Evolutionary conservation across 805 yeast genomes (phyloP).

Genomic region (Metschnikowia similis): DNA sequence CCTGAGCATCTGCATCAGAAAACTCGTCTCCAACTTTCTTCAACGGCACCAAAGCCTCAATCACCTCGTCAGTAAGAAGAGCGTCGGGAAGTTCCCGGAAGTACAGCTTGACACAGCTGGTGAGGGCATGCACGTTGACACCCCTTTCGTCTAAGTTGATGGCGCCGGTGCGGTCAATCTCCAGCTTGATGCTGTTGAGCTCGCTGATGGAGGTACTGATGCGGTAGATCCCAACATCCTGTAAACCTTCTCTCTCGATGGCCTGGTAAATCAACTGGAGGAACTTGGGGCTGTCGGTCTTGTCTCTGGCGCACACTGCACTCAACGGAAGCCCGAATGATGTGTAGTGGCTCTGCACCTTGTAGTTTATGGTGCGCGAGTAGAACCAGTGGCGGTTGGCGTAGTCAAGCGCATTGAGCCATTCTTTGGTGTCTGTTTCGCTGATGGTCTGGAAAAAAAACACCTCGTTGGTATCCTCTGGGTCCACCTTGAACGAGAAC

Average conservation of each 20-base stretch:
- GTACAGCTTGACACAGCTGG: constrained; percentile 82
- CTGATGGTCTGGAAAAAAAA: constrained; percentile 62
- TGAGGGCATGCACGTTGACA: constrained; percentile 80
- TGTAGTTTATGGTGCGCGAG: constrained; percentile 36
- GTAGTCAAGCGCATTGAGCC: constrained; percentile 55
- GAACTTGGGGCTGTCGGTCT: constrained; percentile 57
- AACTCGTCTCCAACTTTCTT: constrained; percentile 21
- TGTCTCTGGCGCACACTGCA: constrained; percentile 70
- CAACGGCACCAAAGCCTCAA: constrained; percentile 50
- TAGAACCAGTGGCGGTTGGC: constrained; percentile 54
- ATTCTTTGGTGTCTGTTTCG: constrained; percentile 62
- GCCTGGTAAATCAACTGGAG: constrained; percentile 64
- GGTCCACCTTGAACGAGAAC: constrained; percentile 46
- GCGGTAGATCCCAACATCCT: constrained; percentile 88
- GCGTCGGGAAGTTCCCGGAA: constrained; percentile 87
- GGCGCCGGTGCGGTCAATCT: constrained; percentile 45
- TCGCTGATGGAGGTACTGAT: constrained; percentile 52
- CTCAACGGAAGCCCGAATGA: constrained; percentile 87
- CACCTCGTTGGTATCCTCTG: constrained; percentile 45
- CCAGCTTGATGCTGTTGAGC: constrained; percentile 38
- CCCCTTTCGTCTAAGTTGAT: constrained; percentile 45
- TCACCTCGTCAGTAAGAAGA: constrained; percentile 61
- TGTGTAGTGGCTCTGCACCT: constrained; percentile 18
- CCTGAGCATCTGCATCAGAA: constrained; percentile 4
- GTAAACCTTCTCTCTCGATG: constrained; percentile 81